Base-by-base conservation (phyloP, 306 rosid genomes). In the Vicia villosa region DNA sequence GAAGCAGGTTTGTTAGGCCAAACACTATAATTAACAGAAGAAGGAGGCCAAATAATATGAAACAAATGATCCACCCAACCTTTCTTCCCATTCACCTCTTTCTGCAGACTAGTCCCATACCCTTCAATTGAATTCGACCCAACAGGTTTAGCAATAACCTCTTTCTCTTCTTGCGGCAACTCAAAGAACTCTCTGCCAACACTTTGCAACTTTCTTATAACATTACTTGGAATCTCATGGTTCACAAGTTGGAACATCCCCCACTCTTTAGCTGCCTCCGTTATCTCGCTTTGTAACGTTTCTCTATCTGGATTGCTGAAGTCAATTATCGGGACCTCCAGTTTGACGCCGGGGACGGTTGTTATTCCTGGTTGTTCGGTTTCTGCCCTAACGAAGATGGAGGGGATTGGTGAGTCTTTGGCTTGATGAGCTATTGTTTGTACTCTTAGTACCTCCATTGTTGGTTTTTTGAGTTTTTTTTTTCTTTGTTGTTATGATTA, bases 31-130 rank as follows among this genome's bases (percentile, higher is more conserved):
- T 89, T 80, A 30, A 89, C 58, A 42, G 82, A 63, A 4, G 94
- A 76, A 73, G 80, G 75, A 8, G 97, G 96, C 91, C 96, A 89
- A 0, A 89, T 58, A 37, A 28, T 66, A 24, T 85, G 96, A 46
- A 89, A 91, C 68, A 91, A 69, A 84, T 91, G 96, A 22, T 87
- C 97, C 7, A 87, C 94, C 97, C 97, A 91, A 0, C 90, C 94
- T 62, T 82, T 82, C 56, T 85, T 89, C 1, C 86, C 91, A 11
- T 83, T 86, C 3, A 65, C 2, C 50, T 91, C 96, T 49, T 86
- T 91, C 63, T 83, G 80, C 43, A 87, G 85, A 67, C 15, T 34
- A 0, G 96, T 79, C 0, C 96, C 94, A 13, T 89, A 91, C 1
- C 97, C 97, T 78, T 91, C 88, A 0, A 85, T 0, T 2, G 69